phyloP scores from a whole-genome alignment of 2,329 filamentous ascomycete species.

The Didymellaceae sp. region DNA sequence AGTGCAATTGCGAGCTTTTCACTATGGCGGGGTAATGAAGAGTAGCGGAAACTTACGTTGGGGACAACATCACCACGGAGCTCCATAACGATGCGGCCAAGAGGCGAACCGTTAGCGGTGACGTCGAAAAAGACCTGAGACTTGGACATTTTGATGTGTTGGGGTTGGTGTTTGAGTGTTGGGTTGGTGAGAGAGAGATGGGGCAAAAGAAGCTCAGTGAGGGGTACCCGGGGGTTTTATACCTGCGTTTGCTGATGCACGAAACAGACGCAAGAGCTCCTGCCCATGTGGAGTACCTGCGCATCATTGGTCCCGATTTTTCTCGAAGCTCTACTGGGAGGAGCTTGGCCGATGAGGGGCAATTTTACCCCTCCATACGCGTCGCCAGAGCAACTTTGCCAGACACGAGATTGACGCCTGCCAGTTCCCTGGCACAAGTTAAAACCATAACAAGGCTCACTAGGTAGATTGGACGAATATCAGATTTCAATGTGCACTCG shows the following conservation, averaged over 20 bases:
- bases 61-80: constrained; percentile 72
- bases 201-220: constrained; percentile 15
- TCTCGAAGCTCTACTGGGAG: constrained; percentile 18
- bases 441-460: too few relatives aligned
- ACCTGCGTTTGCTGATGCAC: constrained; percentile 17
- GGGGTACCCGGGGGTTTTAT: constrained; percentile 17
- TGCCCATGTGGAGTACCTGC: constrained; percentile 12
- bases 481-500: not conserved
- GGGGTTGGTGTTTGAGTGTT: constrained; percentile 19
- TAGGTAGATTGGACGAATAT: not conserved
- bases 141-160: constrained; percentile 38
- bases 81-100: constrained; percentile 85
- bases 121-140: constrained; percentile 94
- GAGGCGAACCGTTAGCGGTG: constrained; percentile 72
- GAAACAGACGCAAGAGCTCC: constrained; percentile 21
- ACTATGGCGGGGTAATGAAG: constrained; percentile 28
- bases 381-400: constrained; percentile 7
- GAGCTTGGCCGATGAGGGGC: constrained; percentile 16
- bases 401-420: not conserved
- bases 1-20: constrained; percentile 13
- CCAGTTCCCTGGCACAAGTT: not conserved
- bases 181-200: constrained; percentile 20
- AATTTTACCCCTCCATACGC: constrained; percentile 10
- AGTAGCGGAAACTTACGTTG: constrained; percentile 49
- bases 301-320: constrained; percentile 17